Evolutionary conservation across 192 early-diverging fungal species (phyloP), one percentile per base, ranked within the genome.

Genomic region (Gigaspora rosea): DNA sequence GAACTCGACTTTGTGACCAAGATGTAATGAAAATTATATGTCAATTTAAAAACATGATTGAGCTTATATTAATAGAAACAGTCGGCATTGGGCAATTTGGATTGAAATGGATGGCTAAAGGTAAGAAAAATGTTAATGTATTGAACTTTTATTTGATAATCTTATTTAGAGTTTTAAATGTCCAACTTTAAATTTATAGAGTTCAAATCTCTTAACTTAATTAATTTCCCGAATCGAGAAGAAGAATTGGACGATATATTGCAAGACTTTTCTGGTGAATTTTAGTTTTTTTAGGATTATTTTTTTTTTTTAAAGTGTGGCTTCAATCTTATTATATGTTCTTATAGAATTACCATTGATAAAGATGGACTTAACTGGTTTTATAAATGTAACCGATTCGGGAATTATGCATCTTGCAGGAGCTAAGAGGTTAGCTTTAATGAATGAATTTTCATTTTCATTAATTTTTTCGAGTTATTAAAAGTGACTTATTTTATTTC

Each of bases 101-200:
- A 15, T 63, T 63, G 61, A 63, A 63, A 63, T 63, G 61, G 61
- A 63, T 63, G 27, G 32, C 61, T 11, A 63, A 63, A 63, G 61
- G 61, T 63, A 63, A 7, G 22, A 20, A 33, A 33, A 15, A 0
- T 32, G n/a, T n/a, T 10, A 20, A 0, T 4, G 4, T 27, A 0
- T 10, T 33, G 61, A 58, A 33, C 22, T 6, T 33, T 61, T 20
- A 32, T 62, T 58, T 32, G 20, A 1, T 61, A 11, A 11, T 3
- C 22, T 15, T 12, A 33, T 15, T 62, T 35, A 27, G 27, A 27
- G 27, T 27, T 62, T 27, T 58, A 22, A 58, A 6, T 22, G 2
- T 2, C 13, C 33, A 27, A 62, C 22, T 59, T 62, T 33, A 9
- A 13, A 32, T 20, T 15, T n/a, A 3, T 62, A 35, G 61, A 63